Conservation (phyloP, 768 basidiomycete species). For the Hericium erinaceus region DNA sequence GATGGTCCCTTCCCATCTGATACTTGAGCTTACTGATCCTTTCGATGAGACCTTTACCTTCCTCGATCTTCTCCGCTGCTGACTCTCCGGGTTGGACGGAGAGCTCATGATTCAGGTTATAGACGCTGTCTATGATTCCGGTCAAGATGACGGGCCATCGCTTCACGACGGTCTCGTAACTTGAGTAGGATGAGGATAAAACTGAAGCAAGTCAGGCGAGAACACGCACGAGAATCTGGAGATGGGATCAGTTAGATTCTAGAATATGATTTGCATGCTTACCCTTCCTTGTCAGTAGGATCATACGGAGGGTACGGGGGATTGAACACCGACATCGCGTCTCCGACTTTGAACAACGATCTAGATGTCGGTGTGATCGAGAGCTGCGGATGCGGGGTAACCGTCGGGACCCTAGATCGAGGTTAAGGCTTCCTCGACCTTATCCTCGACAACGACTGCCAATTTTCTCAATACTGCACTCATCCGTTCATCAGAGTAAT, state of each 20-base stretch:
- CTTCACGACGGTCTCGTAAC: constrained; percentile 70
- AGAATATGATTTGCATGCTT: constrained; percentile 11
- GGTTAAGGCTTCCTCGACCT: no score
- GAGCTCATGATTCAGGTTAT: constrained; percentile 57
- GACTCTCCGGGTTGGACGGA: constrained; percentile 25
- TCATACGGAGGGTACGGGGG: constrained; percentile 64
- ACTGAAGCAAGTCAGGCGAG: not conserved
- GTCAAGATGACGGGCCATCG: constrained; percentile 86
- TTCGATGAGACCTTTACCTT: constrained; percentile 73
- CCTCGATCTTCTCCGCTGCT: constrained; percentile 38
- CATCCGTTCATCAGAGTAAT: no score
- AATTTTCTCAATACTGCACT: no score
- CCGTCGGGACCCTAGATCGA: no score
- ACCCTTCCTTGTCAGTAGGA: constrained; percentile 62
- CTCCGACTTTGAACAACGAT: no score
- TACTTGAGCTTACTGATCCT: constrained; percentile 75
- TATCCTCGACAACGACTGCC: no score
- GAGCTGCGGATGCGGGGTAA: no score
- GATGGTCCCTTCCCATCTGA: constrained; percentile 73
- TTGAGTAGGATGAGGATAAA: constrained; percentile 17
- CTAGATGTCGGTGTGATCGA: no score
- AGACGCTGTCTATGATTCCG: constrained; percentile 64
- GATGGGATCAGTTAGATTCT: not conserved
- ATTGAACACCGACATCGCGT: constrained; percentile 25
- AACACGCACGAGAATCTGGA: constrained; percentile 49